Percentiles rank a stretch among this genome's conserved stretches.
These are phyloP conservation scores for Phytopythium aichiense DNA, from an alignment of 352 stramenopile species.

Conservation along the genomic window DNA sequence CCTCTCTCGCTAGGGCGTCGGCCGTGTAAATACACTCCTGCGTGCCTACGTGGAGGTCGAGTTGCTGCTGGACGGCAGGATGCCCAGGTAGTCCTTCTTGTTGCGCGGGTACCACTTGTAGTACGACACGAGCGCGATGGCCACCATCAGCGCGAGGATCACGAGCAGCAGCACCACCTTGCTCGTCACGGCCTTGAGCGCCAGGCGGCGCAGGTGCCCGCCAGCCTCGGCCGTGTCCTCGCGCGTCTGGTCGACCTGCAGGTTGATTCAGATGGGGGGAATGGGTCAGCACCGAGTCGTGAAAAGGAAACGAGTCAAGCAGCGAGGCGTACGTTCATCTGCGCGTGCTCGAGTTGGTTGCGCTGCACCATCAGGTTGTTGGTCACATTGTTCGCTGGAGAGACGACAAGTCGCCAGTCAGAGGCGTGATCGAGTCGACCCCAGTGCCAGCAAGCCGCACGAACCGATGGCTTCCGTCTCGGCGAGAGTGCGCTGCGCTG, in stretches of 20 bases:
- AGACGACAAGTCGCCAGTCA: constrained; percentile 4
- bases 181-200: constrained; percentile 58
- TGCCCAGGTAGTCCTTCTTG: constrained; percentile 66
- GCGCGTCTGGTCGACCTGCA: constrained; percentile 54
- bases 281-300: background rate
- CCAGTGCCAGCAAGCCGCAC: background rate
- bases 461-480: constrained; percentile 69
- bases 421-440: background rate
- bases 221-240: constrained; percentile 62
- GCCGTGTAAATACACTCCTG: too few relatives aligned
- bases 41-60: constrained; percentile 10
- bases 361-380: constrained; percentile 70
- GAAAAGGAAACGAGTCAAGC: background rate
- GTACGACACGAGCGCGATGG: constrained; percentile 64
- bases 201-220: constrained; percentile 46
- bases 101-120: constrained; percentile 76
- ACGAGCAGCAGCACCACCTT: constrained; percentile 53
- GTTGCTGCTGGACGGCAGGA: constrained; percentile 24
- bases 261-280: background rate
- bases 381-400: constrained; percentile 51
- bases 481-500: constrained; percentile 65
- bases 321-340: constrained; percentile 41
- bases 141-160: constrained; percentile 48
- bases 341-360: constrained; percentile 60
- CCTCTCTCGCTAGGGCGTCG: too few relatives aligned